Evolutionary conservation across 73 alveolate genomes (phyloP), one percentile per base, ranked within the genome.

Genomic region (Tetrahymena malaccensis): DNA sequence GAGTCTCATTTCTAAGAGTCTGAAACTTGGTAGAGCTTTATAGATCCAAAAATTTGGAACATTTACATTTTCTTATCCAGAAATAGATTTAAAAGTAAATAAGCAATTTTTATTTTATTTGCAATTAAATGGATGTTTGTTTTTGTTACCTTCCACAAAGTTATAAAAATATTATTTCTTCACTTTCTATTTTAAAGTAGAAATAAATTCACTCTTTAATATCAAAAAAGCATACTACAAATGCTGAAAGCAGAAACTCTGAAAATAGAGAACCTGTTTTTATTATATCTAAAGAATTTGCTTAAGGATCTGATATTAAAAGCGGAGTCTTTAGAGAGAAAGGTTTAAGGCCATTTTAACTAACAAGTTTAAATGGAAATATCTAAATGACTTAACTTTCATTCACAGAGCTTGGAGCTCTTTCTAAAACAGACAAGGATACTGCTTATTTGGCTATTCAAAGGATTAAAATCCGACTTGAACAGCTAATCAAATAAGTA

Each of bases 291-390:
- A 96, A 94, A 55, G 98, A 97, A 85, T 97, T 97, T 55, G 96
- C 94, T 21, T 93, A 94, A 22, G 98, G 97, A 34, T 96, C 96
- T 11, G 93, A 94, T 22, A 56, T 97, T 44, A 97, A 95, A 94
- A 35, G 97, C 43, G 98, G 98, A 31, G 95, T 97, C 43, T 94
- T 85, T 44, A 93, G 85, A 44, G 83, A 93, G 21, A 93, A 93
- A 55, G 98, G 98, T 31, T 94, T 96, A 15, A 85, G 98, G 44
- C 97, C 98, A 19, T 97, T 85, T 38, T 96, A 96, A 10, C 21
- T 93, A 85, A 97, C 96, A 43, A 97, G 98, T 25, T 93, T 97
- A 37, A 96, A 96, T 44, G 98, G 98, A 38, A 94, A 96, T 94
- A 95, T 97, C 35, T 97, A 97, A 22, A 94, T 96, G 44, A 97